Evolutionary conservation across 1,284 basidiomycete genomes (phyloP), one percentile per base, ranked within the genome.

Genomic region (Pascua sp.): DNA sequence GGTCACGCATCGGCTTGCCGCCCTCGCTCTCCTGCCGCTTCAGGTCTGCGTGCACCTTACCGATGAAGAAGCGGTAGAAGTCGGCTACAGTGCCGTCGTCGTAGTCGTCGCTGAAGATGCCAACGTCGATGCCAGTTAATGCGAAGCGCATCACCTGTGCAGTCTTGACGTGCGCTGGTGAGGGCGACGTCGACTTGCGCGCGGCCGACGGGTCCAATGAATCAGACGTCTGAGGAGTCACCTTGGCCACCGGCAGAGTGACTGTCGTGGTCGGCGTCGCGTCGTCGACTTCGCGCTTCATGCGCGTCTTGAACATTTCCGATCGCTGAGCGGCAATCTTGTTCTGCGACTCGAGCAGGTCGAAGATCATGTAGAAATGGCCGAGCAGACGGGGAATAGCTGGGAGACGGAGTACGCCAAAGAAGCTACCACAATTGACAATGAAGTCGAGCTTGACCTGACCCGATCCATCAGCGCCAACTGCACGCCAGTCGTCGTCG

Each of bases 251-350:
- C 53, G 85, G 81, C 40, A 92, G 76, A 82, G 92, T 89, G 13
- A 88, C 89, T 54, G 88, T 85, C 0, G 90, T 89, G 40, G 92
- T 87, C 10, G 88, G 85, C 1, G 89, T 89, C 4, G 91, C 80
- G 5, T 70, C 67, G 5, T 56, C 57, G 5, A 52, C 57, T 53
- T 62, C 65, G 36, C 67, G 89, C 83, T 69, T 88, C 88, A 62
- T 83, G 81, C 2, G 88, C 86, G 76, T 86, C 86, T 58, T 85
- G 82, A 69, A 85, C 83, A 37, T 88, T 86, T 39, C 87, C 85
- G 69, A 87, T 81, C 60, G 84, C 42, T 73, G 70, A 2, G 63
- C 51, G 0, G 73, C 73, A 32, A 71, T 68, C 16, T 61, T 56
- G 40, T 67, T 81, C 69, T 93, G 90, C 2, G 82, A 80, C 47